Base-by-base conservation (phyloP, 768 basidiomycete species). In the Russula ochroleuca region DNA sequence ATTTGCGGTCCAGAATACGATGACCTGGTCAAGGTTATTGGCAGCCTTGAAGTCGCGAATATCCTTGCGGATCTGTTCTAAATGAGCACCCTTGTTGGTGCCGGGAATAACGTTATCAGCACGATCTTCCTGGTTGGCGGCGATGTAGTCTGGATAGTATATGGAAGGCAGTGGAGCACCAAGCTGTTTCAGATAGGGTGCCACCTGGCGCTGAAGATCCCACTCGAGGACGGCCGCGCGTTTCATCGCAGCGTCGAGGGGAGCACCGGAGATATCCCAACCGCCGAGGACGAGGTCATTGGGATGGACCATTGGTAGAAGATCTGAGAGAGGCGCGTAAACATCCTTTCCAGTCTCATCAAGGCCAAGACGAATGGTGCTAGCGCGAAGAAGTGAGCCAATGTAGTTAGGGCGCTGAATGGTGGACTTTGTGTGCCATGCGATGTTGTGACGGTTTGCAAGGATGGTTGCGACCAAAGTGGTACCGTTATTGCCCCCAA, bases 1-100 rank as follows among this genome's bases (percentile, higher is more conserved):
- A 79, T 99, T 98, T 69, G 92, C 94, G 17, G 96, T 98, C 96
- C 96, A 98, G 81, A 98, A 95, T 66, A 98, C 88, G 70, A 99
- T 76, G 65, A 92, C 85, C 62, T 89, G 89, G 74, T 95, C 95
- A 52, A 98, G 85, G 21, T 76, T 79, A 73, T 98, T 85, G 65
- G 85, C 78, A 58, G 78, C 71, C 80, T 98, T 98, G 84, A 98
- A 98, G 60, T 85, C 82, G 70, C 93, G 90, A 73, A 98, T 98
- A 72, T 98, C 94, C n/a, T 81, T 80, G 60, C 95, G 90, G 71
- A 98, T 86, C 64, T 90, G 87, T 65, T 97, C 92, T 59, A 99
- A 85, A 74, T 98, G 97, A 8, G 77, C 86, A 69, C 88, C 87
- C 80, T 99, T 99, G 79, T 95, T 84, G 0, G 75, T 72, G 43